Conservation (phyloP, 495 filamentous ascomycete genomes). For the Hamigera avellanea region DNA sequence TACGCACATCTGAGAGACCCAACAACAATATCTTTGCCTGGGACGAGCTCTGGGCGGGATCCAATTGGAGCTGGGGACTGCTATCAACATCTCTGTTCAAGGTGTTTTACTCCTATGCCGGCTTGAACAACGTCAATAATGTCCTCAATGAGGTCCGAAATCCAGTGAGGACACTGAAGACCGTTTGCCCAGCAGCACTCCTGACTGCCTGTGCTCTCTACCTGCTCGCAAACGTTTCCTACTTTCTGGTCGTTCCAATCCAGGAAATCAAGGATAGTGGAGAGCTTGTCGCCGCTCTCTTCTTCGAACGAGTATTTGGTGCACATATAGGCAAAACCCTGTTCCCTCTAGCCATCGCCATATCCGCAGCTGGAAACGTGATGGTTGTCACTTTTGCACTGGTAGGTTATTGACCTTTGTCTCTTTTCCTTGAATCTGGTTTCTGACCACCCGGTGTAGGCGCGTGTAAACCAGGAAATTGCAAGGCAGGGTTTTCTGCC, state of each 20-base stretch:
- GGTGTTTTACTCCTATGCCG: conserved; percentile 61
- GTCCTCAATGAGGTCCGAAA: conserved; percentile 67
- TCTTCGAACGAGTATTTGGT: conserved; percentile 59
- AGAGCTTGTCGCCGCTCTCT: conserved; percentile 54
- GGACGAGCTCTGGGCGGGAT: conserved; percentile 29
- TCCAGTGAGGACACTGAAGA: conserved; percentile 53
- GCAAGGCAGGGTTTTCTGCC: conserved; percentile 61
- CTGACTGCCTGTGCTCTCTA: conserved; percentile 52
- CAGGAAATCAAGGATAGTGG: conserved; percentile 58
- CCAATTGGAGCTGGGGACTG: conserved; percentile 38
- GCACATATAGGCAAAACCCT: conserved; percentile 41
- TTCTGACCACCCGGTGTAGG: conserved; percentile 23
- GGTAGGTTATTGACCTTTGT: conserved; percentile 26
- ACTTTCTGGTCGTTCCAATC: conserved; percentile 55
- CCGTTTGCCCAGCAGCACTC: conserved; percentile 50
- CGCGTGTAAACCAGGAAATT: conserved; percentile 58
- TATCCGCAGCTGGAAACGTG: conserved; percentile 60
- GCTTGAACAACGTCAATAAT: conserved; percentile 58
- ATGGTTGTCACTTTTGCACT: conserved; percentile 65
- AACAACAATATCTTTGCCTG: conserved; percentile 10
- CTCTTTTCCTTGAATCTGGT: not conserved
- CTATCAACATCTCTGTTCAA: conserved; percentile 58
- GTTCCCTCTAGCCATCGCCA: conserved; percentile 52
- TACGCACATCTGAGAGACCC: conserved; percentile 2
- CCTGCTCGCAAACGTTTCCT: conserved; percentile 57